Conservation (phyloP, 202 grass and related monocot genomes). For the Musa balbisiana region DNA sequence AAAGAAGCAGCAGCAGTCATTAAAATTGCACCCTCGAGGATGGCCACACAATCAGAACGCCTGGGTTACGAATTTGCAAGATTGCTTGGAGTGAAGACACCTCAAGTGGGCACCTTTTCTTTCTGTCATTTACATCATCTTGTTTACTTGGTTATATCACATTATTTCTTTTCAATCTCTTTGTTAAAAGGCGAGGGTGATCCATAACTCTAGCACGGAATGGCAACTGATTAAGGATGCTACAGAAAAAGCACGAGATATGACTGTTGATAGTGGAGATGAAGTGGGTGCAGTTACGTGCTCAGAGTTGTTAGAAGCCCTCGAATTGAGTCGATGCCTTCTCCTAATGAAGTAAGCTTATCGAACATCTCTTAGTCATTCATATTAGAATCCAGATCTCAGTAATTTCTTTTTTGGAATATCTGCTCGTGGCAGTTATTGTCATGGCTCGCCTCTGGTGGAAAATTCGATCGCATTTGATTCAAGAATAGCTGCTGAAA, state of each 20-base stretch:
- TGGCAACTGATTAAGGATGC: conserved; percentile 93
- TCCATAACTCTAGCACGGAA: conserved; percentile 72
- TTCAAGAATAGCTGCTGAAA: conserved; percentile 54
- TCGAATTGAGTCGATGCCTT: conserved; percentile 82
- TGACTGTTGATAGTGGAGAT: conserved; percentile 38
- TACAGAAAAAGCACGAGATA: conserved; percentile 50
- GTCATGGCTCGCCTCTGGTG: conserved; percentile 66
- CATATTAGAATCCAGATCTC: not conserved
- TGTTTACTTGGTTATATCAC: not conserved
- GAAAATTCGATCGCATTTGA: conserved; percentile 56
- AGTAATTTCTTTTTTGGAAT: conserved; percentile 25
- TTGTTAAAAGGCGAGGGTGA: conserved; percentile 52
- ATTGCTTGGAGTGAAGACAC: conserved; percentile 82
- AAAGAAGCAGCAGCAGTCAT: conserved; percentile 76
- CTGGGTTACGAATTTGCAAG: conserved; percentile 89
- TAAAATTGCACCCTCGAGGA: conserved; percentile 90
- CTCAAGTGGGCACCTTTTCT: conserved; percentile 51
- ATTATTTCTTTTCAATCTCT: conserved; percentile 14
- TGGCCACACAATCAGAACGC: conserved; percentile 95
- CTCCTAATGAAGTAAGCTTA: conserved; percentile 78
- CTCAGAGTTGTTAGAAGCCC: conserved; percentile 69
- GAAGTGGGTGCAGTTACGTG: conserved; percentile 70
- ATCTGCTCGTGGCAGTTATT: conserved; percentile 59
- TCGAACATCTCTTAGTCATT: not conserved
- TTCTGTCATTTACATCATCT: not conserved